Evolutionary conservation across 495 filamentous ascomycete genomes (phyloP).

Genomic region (Aspergillus carlsbadensis): DNA sequence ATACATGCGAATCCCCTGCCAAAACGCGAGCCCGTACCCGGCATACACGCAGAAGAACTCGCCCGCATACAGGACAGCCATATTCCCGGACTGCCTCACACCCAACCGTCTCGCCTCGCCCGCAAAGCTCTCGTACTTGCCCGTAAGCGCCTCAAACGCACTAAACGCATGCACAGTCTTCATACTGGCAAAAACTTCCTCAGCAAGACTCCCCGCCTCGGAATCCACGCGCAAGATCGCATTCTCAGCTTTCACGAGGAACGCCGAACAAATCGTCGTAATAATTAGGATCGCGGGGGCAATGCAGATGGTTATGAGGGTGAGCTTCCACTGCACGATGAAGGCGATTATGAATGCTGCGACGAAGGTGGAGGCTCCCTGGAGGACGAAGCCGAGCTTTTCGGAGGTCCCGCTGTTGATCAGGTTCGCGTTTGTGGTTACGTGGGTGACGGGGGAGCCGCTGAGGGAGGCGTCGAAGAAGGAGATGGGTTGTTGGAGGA

Average conservation of each 20-base stretch:
- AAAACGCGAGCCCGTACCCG: constrained; percentile 90
- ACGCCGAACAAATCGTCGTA: constrained; percentile 56
- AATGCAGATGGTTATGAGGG: constrained; percentile 76
- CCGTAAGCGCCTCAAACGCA: constrained; percentile 35
- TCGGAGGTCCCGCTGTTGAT: constrained; percentile 86
- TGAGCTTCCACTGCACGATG: constrained; percentile 79
- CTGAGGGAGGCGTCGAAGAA: constrained; percentile 41
- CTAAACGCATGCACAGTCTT: too few relatives aligned
- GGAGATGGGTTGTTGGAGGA: too few relatives aligned
- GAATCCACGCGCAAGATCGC: constrained; percentile 73
- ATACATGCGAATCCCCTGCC: constrained; percentile 83
- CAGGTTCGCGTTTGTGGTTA: constrained; percentile 84
- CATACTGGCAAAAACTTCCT: too few relatives aligned
- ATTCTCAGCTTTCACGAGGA: constrained; percentile 76
- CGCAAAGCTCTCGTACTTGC: constrained; percentile 76
- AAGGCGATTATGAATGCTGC: constrained; percentile 88
- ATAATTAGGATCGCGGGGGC: constrained; percentile 70
- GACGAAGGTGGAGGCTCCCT: constrained; percentile 73
- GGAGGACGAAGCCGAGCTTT: constrained; percentile 75
- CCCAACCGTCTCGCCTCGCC: constrained; percentile 71
- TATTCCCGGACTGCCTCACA: constrained; percentile 63
- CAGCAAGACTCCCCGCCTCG: constrained; percentile 62
- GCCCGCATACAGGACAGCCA: constrained; percentile 72
- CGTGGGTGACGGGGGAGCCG: constrained; percentile 87
- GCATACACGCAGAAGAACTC: constrained; percentile 83